Base-by-base conservation (phyloP, 495 filamentous ascomycete genomes). In the Elasticomyces elasticus region DNA sequence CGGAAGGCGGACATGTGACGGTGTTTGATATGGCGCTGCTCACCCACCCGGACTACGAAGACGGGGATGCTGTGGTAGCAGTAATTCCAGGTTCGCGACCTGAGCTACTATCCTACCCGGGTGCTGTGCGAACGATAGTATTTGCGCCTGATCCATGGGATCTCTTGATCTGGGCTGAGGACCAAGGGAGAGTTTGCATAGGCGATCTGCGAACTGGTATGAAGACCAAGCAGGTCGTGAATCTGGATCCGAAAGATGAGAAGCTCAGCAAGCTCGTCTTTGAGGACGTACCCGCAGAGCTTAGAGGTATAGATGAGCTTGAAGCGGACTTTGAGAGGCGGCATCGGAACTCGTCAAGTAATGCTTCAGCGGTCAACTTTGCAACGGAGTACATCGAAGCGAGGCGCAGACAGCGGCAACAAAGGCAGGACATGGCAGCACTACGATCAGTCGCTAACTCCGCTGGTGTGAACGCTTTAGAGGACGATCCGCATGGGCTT, bases 101-200 rank as follows among this genome's bases (percentile, higher is more conserved):
- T 41, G 76, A 68, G 25, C 19, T 42, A 25, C 49, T 48, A 13
- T 37, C 48, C 1, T 33, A 49, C 49, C 64, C 74, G 19, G 91
- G 94, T 51, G 89, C 92, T 41, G 81, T 98, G 48, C 80, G 92
- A 48, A 86, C 88, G 51, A 91, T 98, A 82, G 76, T 81, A 22
- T 98, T 98, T 65, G 84, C 86, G 0, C 89, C 92, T 1, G 86
- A 85, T 19, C 87, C 90, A 10, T 86, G 83, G 78, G 91, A 98
- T 66, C 78, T 98, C 15, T 74, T 98, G 30, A 85, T 94, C 23
- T 96, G 91, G 89, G 80, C 89, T 20, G 92, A 98, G 69, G 84
- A 94, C 56, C 83, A 82, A 55, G 90, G 87, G 9, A 78, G 85
- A 58, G 77, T 91, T 30, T 90, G 89, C 11, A 74, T 97, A 42